Evolutionary conservation across 441 rosid species (phyloP).

Genomic region (Croton setiger): DNA sequence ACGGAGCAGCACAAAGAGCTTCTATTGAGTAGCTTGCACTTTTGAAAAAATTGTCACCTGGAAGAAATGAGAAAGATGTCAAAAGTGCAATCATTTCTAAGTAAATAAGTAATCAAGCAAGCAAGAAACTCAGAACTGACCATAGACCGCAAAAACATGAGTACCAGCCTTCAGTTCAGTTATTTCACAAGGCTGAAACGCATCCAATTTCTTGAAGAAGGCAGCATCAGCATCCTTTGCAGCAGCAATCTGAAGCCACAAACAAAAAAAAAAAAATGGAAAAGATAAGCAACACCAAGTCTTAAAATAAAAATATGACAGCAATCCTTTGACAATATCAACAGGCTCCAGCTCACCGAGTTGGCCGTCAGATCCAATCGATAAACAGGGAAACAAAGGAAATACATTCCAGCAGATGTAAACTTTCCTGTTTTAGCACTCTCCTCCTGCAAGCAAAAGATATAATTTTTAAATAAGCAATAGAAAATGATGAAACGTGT

Average conservation of each 20-base stretch:
- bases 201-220: constrained; percentile 86
- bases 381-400: constrained; percentile 90
- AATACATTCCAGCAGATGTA: constrained; percentile 94
- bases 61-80: constrained; percentile 21
- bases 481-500: constrained; percentile 6
- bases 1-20: constrained; percentile 76
- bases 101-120: constrained; percentile 15
- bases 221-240: constrained; percentile 88
- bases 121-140: constrained; percentile 41
- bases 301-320: constrained; percentile 2
- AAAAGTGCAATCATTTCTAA: constrained; percentile 16
- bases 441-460: constrained; percentile 57
- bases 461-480: not conserved
- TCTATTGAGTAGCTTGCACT: constrained; percentile 82
- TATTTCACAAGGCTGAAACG: constrained; percentile 92
- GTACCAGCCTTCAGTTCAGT: constrained; percentile 78
- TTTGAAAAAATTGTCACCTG: constrained; percentile 94
- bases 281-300: constrained; percentile 20
- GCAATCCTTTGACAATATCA: constrained; percentile 8
- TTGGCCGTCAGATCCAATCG: constrained; percentile 67
- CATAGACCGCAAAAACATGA: constrained; percentile 88
- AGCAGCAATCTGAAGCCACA: constrained; percentile 52
- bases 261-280: constrained; percentile 16
- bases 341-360: constrained; percentile 46
- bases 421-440: constrained; percentile 71